A percentile compares a stretch with the other conserved stretches of the same genome.
These are phyloP conservation scores for Acanthamoeba divionensis DNA, from an alignment of 208 protist species.

Conservation along the genomic window DNA sequence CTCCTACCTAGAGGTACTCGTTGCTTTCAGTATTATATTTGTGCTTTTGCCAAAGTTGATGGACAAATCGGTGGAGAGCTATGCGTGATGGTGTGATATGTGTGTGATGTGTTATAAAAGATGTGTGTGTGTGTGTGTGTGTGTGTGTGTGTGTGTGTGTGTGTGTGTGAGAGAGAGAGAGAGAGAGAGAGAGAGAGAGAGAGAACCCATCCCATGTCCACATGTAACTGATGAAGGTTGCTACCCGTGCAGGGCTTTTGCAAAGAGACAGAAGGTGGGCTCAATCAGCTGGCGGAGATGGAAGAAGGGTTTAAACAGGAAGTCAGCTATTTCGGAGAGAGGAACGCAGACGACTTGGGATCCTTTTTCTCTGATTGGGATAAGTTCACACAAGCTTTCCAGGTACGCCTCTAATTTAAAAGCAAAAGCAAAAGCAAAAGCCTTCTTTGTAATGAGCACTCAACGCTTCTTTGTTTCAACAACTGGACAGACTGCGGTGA, in stretches of 20 bases:
- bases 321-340: not conserved
- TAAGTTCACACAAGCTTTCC: slow-evolving; percentile 19
- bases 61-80: not conserved
- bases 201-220: too few species aligned
- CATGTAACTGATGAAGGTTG: too few species aligned
- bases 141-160: too few species aligned
- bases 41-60: not conserved
- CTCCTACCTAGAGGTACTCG: not conserved
- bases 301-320: not conserved
- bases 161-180: too few species aligned
- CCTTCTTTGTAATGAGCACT: not conserved
- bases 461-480: not conserved
- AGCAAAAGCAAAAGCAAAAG: not conserved
- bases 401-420: not conserved
- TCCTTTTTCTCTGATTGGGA: slow-evolving; percentile 15
- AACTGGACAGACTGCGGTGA: not conserved
- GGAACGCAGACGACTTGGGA: not conserved
- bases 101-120: too few species aligned
- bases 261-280: not conserved
- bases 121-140: too few species aligned
- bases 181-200: too few species aligned
- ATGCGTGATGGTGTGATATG: too few species aligned
- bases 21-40: not conserved
- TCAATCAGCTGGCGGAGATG: not conserved
- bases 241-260: not conserved